Conservation (phyloP, 2,329 filamentous ascomycete species). For the Lecanicillium sp. region DNA sequence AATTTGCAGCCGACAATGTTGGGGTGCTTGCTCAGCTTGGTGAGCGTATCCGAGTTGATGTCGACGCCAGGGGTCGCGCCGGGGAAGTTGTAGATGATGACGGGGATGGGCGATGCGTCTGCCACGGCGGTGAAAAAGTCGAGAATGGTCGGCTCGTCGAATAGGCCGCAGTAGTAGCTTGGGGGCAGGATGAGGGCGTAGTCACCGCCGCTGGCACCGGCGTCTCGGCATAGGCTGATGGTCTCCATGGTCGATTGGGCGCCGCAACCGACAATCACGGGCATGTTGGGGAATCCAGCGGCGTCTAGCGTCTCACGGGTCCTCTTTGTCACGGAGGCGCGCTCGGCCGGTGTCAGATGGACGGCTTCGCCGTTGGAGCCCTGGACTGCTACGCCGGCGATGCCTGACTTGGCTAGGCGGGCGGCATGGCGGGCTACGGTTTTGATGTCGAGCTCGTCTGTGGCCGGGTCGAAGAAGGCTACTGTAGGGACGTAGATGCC, state of each 20-base stretch:
- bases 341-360: slow-evolving; percentile 64
- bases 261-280: slow-evolving; percentile 69
- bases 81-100: slow-evolving; percentile 63
- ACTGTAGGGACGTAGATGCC: slow-evolving; percentile 68
- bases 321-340: slow-evolving; percentile 57
- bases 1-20: slow-evolving; percentile 63
- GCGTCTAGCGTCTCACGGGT: slow-evolving; percentile 60
- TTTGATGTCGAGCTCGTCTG: slow-evolving; percentile 58
- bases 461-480: slow-evolving; percentile 59
- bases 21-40: slow-evolving; percentile 49
- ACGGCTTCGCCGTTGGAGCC: slow-evolving; percentile 80
- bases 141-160: slow-evolving; percentile 50
- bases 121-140: slow-evolving; percentile 61
- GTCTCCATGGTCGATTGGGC: slow-evolving; percentile 67
- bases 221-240: slow-evolving; percentile 60
- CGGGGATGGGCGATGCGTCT: slow-evolving; percentile 50
- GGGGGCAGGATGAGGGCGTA: slow-evolving; percentile 70
- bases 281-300: slow-evolving; percentile 56
- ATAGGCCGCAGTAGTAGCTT: slow-evolving; percentile 63
- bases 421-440: slow-evolving; percentile 55
- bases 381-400: slow-evolving; percentile 67
- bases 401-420: slow-evolving; percentile 63
- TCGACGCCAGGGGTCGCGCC: slow-evolving; percentile 57
- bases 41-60: slow-evolving; percentile 53
- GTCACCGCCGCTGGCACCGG: slow-evolving; percentile 61